Base-by-base conservation (phyloP, 352 stramenopile species). In the Albugo laibachii region DNA sequence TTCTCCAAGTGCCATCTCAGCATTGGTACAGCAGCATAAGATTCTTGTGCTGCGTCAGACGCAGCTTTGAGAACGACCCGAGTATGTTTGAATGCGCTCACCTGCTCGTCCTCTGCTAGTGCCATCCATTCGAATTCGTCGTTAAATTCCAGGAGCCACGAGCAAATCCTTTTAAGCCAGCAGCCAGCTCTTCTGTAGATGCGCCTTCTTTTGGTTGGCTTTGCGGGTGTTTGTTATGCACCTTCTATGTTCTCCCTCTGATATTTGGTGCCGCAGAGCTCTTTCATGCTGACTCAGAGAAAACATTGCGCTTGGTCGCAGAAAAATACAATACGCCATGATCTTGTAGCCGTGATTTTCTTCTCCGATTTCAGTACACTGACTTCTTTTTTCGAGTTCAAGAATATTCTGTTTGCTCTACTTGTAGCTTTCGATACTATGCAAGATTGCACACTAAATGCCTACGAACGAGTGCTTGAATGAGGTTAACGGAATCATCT, bases 241-340 rank as follows among this genome's bases (percentile, higher is more conserved):
- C 37, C 74, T 61, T 59, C 87, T 69, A 52, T 88, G 71, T 6
- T 80, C 70, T 40, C 72, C 63, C 45, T 66, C 61, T 53, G 73
- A 65, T 11, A 76, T 76, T 20, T 88, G 73, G 41, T 88, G 73
- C 16, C 85, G 74, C 2, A 78, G 53, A 16, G 73, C 71, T 42
- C 62, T 60, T 62, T 87, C 87, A 58, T 72, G 78, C 41, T 88
- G 82, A 54, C 77, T 63, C 27, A 86, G 63, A 8, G 88, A 53
- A n/a, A 70, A 72, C 49, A 78, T 49, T 35, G 84, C 71, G 75
- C n/a, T 69, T 55, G 14, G 88, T 51, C 13, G 58, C 55, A 45
- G 67, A 82, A 35, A 75, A 68, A n/a, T n/a, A 69, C 67, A 24
- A 66, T 66, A 14, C 78, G 59, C 78, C 78, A 92, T 49, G 75